Percentiles rank a stretch among this genome's conserved stretches.
Conservation (phyloP, 768 basidiomycete genomes). For the Collybiopsis confluens region DNA sequence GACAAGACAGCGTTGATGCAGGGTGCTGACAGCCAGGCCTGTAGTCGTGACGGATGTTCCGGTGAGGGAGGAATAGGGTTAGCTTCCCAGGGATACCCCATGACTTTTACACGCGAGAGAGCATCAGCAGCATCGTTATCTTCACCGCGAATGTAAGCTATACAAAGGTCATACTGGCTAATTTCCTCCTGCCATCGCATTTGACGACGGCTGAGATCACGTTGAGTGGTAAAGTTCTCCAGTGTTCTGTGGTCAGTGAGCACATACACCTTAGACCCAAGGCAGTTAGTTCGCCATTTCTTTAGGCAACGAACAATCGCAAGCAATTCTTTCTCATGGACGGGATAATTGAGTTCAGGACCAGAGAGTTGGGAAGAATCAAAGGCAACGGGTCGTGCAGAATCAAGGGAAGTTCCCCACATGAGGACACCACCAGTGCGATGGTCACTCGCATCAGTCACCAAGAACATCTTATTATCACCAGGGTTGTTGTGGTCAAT, state of each 20-base stretch:
- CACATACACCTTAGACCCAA: constrained; percentile 15
- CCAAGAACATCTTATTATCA: constrained; percentile 34
- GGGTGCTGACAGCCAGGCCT: background rate
- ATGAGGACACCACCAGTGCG: constrained; percentile 22
- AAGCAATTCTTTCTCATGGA: constrained; percentile 25
- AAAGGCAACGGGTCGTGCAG: constrained; percentile 24
- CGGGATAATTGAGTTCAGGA: constrained; percentile 21
- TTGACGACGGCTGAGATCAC: constrained; percentile 22
- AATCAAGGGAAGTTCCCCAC: constrained; percentile 20
- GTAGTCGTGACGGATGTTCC: background rate
- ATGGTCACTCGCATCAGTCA: constrained; percentile 21
- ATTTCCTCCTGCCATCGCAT: constrained; percentile 24
- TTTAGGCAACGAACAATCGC: constrained; percentile 22
- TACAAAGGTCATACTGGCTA: constrained; percentile 22
- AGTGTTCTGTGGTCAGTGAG: constrained; percentile 30
- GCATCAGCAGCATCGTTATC: constrained; percentile 26
- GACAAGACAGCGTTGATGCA: background rate
- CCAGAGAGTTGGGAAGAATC: constrained; percentile 19
- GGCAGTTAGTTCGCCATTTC: constrained; percentile 16
- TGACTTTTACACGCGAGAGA: constrained; percentile 18
- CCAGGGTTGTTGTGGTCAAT: too few relatives aligned
- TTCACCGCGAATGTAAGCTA: constrained; percentile 23
- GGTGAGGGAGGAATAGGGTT: background rate
- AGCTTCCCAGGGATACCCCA: background rate
- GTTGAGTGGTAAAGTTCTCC: constrained; percentile 22